Base-by-base conservation (phyloP, 768 basidiomycete species). In the Dendrothele bispora region DNA sequence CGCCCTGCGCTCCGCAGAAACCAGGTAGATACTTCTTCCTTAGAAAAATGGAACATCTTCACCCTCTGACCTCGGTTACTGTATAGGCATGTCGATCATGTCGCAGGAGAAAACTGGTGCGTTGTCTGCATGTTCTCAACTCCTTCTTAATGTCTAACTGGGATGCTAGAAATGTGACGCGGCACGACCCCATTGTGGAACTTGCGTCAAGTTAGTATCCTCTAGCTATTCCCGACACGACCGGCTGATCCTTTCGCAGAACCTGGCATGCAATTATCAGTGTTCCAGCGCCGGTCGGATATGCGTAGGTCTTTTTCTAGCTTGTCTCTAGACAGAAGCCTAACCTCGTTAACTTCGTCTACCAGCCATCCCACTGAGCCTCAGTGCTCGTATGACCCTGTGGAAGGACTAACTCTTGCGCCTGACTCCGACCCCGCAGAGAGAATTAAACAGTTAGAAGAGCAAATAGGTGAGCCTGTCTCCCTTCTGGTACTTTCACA, bases 241-340 rank as follows among this genome's bases (percentile, higher is more conserved):
- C 18, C 24, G 42, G 51, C 47, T 46, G 39, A 62, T 34, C 29
- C 14, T 35, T 55, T 18, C 41, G 21, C 48, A 90, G 88, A 67
- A 84, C 89, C 63, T 90, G 89, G 88, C 81, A 89, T 54, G 80
- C 87, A 14, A 68, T 85, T 49, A 82, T 91, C 52, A 87, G 88
- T 56, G 90, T 92, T 26, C 90, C 90, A 7, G 86, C 91, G 7
- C 90, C 90, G 39, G 79, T 85, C 22, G 90, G 91, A 57, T 92
- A 90, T 69, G 83, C 84, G 89, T 91, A 59, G 64, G 87, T 69
- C 28, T 17, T 20, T 38, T n/a, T 46, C 17, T 20, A 46, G 17
- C 24, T 22, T 18, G 25, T 39, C 42, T 34, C 20, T 41, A 22
- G 30, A 18, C 43, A 20, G 48, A 57, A 53, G 40, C 39, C 38